A percentile compares a stretch with the other conserved stretches of the same genome.
These are phyloP conservation scores for Sonneratia caseolaris DNA, from an alignment of 345 rosid species.

Conservation along the genomic window DNA sequence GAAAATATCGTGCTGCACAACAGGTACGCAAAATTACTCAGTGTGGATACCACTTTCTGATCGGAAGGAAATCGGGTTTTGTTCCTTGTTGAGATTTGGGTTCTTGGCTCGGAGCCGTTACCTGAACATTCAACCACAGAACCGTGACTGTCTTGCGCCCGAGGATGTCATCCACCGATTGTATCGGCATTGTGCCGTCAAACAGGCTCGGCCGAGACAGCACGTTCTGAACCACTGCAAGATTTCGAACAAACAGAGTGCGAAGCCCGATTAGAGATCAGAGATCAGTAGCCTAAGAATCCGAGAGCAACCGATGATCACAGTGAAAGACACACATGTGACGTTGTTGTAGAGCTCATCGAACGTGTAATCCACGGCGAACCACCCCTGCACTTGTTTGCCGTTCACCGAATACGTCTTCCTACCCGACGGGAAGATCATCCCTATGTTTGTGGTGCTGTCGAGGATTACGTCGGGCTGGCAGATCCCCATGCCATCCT, in stretches of 20 bases:
- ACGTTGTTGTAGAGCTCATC: constrained; percentile 25
- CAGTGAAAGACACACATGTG: constrained; percentile 23
- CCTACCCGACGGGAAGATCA: constrained; percentile 22
- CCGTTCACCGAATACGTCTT: constrained; percentile 52
- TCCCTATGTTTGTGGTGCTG: constrained; percentile 41
- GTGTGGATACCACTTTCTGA: too few relatives aligned
- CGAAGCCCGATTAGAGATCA: background rate
- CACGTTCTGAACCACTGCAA: constrained; percentile 49
- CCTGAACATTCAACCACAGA: constrained; percentile 86
- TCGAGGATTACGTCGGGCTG: constrained; percentile 43
- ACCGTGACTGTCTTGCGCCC: constrained; percentile 23
- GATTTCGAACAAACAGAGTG: background rate
- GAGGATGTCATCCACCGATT: constrained; percentile 42
- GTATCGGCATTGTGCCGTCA: constrained; percentile 30
- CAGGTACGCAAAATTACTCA: background rate
- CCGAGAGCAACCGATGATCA: background rate
- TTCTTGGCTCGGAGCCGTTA: constrained; percentile 8
- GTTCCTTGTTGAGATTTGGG: background rate
- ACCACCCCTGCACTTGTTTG: constrained; percentile 47
- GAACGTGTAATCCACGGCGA: constrained; percentile 36
- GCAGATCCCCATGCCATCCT: constrained; percentile 62
- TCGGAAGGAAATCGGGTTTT: background rate
- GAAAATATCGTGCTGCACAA: constrained; percentile 50
- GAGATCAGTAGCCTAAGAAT: too few relatives aligned
- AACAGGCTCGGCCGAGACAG: constrained; percentile 41